Base-by-base conservation (phyloP, 306 rosid genomes). In the Sindora glabra region DNA sequence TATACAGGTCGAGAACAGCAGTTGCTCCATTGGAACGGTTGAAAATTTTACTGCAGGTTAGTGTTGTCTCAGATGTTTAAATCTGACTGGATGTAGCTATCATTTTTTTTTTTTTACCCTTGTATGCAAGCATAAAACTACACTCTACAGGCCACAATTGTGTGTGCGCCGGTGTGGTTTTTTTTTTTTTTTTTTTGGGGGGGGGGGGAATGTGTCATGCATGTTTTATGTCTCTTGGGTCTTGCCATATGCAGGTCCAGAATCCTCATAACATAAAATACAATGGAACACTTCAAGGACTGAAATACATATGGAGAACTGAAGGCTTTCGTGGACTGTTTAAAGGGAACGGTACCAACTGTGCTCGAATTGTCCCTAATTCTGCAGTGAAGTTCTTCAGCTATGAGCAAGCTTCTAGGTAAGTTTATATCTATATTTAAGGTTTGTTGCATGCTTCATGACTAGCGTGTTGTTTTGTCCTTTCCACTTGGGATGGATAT, bases 11-110 rank as follows among this genome's bases (percentile, higher is more conserved):
- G 53, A 94, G 99, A 34, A 94, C 99, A 1, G 99, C 97, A 16
- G 99, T 94, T 74, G 99, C 99, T 65, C 99, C 99, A 9, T 74
- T 94, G 66, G 99, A 94, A 67, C 85, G 99, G 39, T 56, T 94
- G 86, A 94, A 94, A 77, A 94, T 94, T 70, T 84, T 94, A 78
- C 81, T 94, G 13, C 99, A 94, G 99, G 99, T 94, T 70, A 16
- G 60, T 75, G n/a, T 67, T 49, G 10, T 45, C 33, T 57, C 25
- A n/a, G 46, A 50, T 55, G 44, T 52, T 56, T 66, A 17, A 34
- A 22, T 21, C 16, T 54, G 16, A 40, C 24, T 68, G n/a, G 22
- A 17, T 29, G 44, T 39, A 2, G 10, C 15, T 41, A 12, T 46
- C 16, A 48, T 37, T 32, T 66, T 16, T 51, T 32, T 66, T 16